Evolutionary conservation across 352 stramenopile genomes (phyloP).

Genomic region (Phytophthora podocarpi): DNA sequence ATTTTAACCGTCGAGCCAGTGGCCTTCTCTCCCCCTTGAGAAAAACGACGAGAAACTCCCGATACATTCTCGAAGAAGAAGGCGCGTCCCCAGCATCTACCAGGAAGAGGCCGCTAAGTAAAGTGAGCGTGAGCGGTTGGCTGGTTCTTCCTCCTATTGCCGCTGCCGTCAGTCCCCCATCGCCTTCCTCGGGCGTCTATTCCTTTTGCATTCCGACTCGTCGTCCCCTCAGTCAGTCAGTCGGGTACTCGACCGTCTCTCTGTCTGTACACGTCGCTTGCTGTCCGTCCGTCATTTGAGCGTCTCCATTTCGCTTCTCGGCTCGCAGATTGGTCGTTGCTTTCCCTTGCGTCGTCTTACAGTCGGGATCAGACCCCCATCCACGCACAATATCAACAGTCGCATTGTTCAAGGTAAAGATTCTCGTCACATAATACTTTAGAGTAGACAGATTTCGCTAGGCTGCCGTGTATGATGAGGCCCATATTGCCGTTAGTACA

Average conservation of each 20-base stretch:
- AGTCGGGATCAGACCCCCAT: background rate
- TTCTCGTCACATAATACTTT: slow-evolving; percentile 10
- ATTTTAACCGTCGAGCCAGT: slow-evolving; percentile 40
- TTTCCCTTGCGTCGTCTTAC: slow-evolving; percentile 4
- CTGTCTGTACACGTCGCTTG: slow-evolving; percentile 14
- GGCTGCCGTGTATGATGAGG: slow-evolving; percentile 7
- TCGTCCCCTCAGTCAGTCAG: slow-evolving; percentile 6
- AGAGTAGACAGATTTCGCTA: slow-evolving; percentile 3
- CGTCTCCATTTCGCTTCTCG: slow-evolving; percentile 4
- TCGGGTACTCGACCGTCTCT: slow-evolving; percentile 1
- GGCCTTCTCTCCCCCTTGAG: slow-evolving; percentile 7
- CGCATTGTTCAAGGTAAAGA: slow-evolving; percentile 39
- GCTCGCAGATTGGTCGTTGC: slow-evolving; percentile 8
- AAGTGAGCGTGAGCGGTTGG: slow-evolving; percentile 20
- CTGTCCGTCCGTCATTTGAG: slow-evolving; percentile 15
- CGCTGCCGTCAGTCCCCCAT: background rate
- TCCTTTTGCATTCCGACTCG: slow-evolving; percentile 37
- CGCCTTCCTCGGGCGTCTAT: slow-evolving; percentile 7
- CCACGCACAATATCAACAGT: slow-evolving; percentile 15
- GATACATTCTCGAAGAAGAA: slow-evolving; percentile 36
- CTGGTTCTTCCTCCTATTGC: background rate
- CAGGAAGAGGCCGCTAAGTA: slow-evolving; percentile 6
- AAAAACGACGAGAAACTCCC: slow-evolving; percentile 25
- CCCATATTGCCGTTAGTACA: background rate
- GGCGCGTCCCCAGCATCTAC: background rate